These are phyloP conservation scores for Bothriochloa decipiens DNA, from an alignment of 176 grass and related monocot species.

Conservation along the genomic window DNA sequence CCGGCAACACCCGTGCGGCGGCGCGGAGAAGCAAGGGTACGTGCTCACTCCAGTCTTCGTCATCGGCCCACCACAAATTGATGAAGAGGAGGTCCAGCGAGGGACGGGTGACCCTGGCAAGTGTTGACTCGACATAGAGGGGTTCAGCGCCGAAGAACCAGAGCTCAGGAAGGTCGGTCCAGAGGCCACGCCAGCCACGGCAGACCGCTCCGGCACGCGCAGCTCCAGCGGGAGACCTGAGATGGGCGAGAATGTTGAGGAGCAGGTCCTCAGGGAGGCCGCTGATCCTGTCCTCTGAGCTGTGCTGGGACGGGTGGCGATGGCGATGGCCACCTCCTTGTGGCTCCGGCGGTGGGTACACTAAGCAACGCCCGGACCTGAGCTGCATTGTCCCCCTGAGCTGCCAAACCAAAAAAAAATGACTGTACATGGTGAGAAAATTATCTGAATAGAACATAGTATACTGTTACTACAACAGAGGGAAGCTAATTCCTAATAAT, in stretches of 20 bases:
- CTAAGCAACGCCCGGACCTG: too few species aligned
- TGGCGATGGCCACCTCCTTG: too few species aligned
- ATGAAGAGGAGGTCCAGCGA: not conserved
- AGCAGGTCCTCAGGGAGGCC: not conserved
- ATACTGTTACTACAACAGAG: too few species aligned
- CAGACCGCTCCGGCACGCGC: not conserved
- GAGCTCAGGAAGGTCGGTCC: not conserved
- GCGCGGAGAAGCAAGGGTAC: not conserved
- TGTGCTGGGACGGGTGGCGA: too few species aligned
- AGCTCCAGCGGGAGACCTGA: not conserved
- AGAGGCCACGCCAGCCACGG: constrained; percentile 17
- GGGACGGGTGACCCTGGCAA: not conserved
- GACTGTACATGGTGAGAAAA: too few species aligned
- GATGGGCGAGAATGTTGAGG: not conserved
- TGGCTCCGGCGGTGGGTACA: too few species aligned
- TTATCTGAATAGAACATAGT: too few species aligned
- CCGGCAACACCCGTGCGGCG: not conserved
- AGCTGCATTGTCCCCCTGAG: too few species aligned
- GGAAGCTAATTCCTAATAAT: too few species aligned
- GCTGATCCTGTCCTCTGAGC: not conserved
- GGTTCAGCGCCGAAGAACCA: not conserved
- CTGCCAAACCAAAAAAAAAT: too few species aligned
- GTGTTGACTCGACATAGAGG: not conserved
- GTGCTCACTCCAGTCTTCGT: too few species aligned
- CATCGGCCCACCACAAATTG: not conserved